Evolutionary conservation across 768 basidiomycete genomes (phyloP).

Genomic region (Boletales sp.): DNA sequence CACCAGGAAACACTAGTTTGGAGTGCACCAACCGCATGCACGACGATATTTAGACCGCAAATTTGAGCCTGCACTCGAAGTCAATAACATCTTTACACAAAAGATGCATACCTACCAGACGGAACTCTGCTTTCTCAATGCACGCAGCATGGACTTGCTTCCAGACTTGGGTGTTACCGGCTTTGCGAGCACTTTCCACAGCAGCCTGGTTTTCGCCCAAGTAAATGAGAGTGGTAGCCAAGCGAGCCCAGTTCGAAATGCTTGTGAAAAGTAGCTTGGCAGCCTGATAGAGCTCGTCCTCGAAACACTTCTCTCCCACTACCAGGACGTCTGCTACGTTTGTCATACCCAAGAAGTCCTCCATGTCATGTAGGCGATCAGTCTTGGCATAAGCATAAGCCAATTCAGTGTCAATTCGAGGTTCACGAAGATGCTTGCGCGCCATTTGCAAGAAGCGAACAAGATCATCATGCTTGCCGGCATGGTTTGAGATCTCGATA

Average conservation of each 20-base stretch:
- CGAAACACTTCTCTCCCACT: slow-evolving; percentile 99
- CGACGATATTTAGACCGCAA: slow-evolving; percentile 96
- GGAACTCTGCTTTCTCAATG: slow-evolving; percentile 96
- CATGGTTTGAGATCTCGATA: slow-evolving; percentile 92
- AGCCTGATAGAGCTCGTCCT: slow-evolving; percentile 96
- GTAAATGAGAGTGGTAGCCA: slow-evolving; percentile 98
- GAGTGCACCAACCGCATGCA: slow-evolving; percentile 59
- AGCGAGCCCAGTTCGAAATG: slow-evolving; percentile 98
- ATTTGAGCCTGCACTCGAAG: slow-evolving; percentile 73
- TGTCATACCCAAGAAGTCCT: slow-evolving; percentile 97
- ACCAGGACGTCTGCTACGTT: slow-evolving; percentile 96
- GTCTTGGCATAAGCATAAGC: slow-evolving; percentile 98
- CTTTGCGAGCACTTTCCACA: slow-evolving; percentile 98
- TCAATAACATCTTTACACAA: slow-evolving; percentile 4
- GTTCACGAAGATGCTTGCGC: slow-evolving; percentile 92
- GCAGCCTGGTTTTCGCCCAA: slow-evolving; percentile 97
- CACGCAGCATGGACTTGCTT: slow-evolving; percentile 99
- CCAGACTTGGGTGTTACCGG: slow-evolving; percentile 99
- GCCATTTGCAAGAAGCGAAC: slow-evolving; percentile 99
- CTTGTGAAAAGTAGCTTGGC: slow-evolving; percentile 93
- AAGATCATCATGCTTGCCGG: slow-evolving; percentile 89
- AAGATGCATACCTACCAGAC: slow-evolving; percentile 52
- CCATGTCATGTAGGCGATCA: slow-evolving; percentile 98
- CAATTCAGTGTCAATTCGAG: slow-evolving; percentile 96
- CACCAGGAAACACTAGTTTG: slow-evolving; percentile 4